These are phyloP conservation scores for Vitis rotundifolia DNA, from an alignment of 164 flowering plant genomes.

Conservation along the genomic window DNA sequence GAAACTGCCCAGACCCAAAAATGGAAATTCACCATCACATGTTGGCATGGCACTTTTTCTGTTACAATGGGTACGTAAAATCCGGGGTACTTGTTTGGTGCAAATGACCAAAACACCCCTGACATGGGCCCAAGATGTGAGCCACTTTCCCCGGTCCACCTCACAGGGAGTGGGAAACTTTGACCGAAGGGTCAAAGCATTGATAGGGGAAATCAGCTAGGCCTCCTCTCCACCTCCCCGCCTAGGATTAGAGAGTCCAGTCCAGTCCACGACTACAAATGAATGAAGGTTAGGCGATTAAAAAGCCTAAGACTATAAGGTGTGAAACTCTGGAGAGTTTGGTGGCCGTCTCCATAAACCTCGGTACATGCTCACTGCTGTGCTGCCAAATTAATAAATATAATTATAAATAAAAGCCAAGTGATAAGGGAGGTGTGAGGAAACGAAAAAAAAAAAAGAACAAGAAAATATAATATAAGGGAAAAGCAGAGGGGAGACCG, in stretches of 20 bases:
- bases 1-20: background rate
- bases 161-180: background rate
- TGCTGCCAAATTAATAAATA: too few relatives aligned
- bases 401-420: too few relatives aligned
- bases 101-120: conserved; percentile 12
- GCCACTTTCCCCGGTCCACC: background rate
- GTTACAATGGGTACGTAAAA: conserved; percentile 11
- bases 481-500: conserved; percentile 1
- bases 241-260: conserved; percentile 2
- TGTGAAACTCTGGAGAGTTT: conserved; percentile 7
- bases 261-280: background rate
- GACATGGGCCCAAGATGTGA: background rate
- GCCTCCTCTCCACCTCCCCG: background rate
- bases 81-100: conserved; percentile 10
- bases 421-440: too few relatives aligned
- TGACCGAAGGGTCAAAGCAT: conserved; percentile 8
- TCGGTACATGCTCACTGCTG: conserved; percentile 16
- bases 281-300: conserved; percentile 25
- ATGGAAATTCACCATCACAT: conserved; percentile 9
- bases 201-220: background rate
- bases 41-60: background rate
- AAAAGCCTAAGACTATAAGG: background rate
- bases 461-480: background rate
- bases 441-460: too few relatives aligned
- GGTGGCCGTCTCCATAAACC: conserved; percentile 30